Conservation (phyloP, 306 rosid genomes). For the Geum urbanum region DNA sequence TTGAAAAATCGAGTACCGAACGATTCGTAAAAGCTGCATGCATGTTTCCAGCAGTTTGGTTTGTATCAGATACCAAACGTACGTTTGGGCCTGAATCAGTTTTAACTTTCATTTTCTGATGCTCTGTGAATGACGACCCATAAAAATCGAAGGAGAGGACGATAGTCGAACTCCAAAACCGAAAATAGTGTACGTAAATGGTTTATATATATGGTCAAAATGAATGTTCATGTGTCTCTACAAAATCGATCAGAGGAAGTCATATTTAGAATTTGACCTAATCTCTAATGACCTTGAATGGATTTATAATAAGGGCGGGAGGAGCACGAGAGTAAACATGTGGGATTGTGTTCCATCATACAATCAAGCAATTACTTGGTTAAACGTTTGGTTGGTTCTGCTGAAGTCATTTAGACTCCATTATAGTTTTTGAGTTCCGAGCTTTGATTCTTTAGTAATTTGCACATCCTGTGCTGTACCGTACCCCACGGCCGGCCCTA, state of each 20-base stretch:
- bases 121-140: too few relatives aligned
- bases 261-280: neutral
- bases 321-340: slow-evolving; percentile 70
- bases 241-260: too few relatives aligned
- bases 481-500: neutral
- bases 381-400: slow-evolving; percentile 31
- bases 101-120: too few relatives aligned
- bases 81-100: too few relatives aligned
- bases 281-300: neutral
- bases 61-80: neutral
- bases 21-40: neutral
- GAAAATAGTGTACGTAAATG: too few relatives aligned
- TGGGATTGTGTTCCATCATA: slow-evolving; percentile 40
- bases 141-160: too few relatives aligned
- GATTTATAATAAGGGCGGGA: slow-evolving; percentile 11
- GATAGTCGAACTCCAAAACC: too few relatives aligned
- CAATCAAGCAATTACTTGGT: slow-evolving; percentile 14
- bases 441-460: slow-evolving; percentile 8
- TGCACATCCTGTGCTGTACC: slow-evolving; percentile 14
- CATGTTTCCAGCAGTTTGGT: neutral
- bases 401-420: slow-evolving; percentile 33
- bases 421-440: slow-evolving; percentile 22
- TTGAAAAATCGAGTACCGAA: neutral
- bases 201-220: too few relatives aligned
- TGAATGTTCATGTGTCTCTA: too few relatives aligned